A percentile compares a stretch with the other conserved stretches of the same genome.
phyloP scores from a whole-genome alignment of 768 basidiomycete species.

The Leccinum olivaceopallidum region DNA sequence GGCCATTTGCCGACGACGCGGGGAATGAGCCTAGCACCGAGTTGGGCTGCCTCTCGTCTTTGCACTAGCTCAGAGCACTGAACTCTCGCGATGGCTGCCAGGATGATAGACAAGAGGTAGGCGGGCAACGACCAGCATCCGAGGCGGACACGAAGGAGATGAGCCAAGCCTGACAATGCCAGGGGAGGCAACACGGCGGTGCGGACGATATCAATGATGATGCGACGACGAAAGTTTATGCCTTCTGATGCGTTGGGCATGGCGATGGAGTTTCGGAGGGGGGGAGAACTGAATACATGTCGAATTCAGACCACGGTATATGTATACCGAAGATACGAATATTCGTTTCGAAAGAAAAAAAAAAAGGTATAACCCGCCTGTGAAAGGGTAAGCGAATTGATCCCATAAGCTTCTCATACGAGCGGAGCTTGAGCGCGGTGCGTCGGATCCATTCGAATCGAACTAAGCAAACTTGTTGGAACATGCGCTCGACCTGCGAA shows the following conservation, averaged over 20 bases:
- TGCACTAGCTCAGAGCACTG: conserved; percentile 39
- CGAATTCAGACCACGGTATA: conserved; percentile 5
- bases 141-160: conserved; percentile 31
- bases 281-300: conserved; percentile 8
- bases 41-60: conserved; percentile 42
- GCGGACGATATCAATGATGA: conserved; percentile 47
- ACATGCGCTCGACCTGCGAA: conserved; percentile 6
- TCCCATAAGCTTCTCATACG: not conserved
- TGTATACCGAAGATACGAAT: conserved; percentile 12
- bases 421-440: conserved; percentile 17
- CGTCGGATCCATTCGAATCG: not conserved
- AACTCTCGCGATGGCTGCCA: conserved; percentile 40
- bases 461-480: not conserved
- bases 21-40: conserved; percentile 55
- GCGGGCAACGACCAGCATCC: conserved; percentile 38
- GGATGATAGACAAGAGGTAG: conserved; percentile 43
- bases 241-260: conserved; percentile 5
- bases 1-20: conserved; percentile 70
- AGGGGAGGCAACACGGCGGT: conserved; percentile 44
- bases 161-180: conserved; percentile 34
- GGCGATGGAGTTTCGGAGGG: not conserved
- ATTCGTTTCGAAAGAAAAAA: conserved; percentile 15
- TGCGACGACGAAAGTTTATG: conserved; percentile 46
- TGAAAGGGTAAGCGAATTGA: conserved; percentile 14
- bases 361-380: conserved; percentile 10